Base-by-base conservation (phyloP, 257 asterid species). In the Solanum verrucosum region DNA sequence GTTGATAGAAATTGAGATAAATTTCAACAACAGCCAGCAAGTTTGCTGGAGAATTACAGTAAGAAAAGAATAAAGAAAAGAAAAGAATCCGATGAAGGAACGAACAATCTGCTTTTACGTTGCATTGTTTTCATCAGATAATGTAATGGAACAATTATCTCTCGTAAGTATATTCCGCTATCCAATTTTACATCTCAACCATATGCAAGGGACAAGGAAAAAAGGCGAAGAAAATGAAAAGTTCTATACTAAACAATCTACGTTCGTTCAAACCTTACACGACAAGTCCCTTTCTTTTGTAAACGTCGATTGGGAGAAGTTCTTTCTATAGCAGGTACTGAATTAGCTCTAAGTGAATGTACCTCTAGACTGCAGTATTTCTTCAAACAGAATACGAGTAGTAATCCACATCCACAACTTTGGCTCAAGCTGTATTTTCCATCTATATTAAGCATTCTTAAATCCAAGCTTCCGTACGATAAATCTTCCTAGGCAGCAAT, bases 401-500 rank as follows among this genome's bases (percentile, higher is more conserved):
- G 89, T 77, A 87, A 89, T 88, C 73, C 92, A 79, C 87, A 71
- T 88, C 90, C 90, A 89, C 86, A 78, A 84, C 85, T 87, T 89
- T 77, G 87, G 49, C 89, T 89, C 91, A 46, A n/a, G 46, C 84
- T 85, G 92, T 92, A 87, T 86, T 87, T 87, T 89, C 88, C 81
- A 92, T 93, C 96, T 92, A 91, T 93, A 90, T 35, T 86, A 88
- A 85, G 86, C 92, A 89, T 87, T 71, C 37, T 83, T 72, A 89
- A 89, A 88, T 71, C 88, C 84, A 42, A 44, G 16, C 49, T 70
- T 87, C 94, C 89, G 75, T 82, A 83, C 82, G 67, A 90, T 83
- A 82, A 67, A 37, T 84, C 82, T 88, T 90, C 94, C 94, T 95
- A 94, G 87, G 94, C 94, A 88, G 96, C 95, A 88, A 93, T 92